A percentile compares a stretch with the other conserved stretches of the same genome.
These are phyloP conservation scores for Wallacemonas collosoma DNA, from an alignment of 208 protist genomes.

Conservation along the genomic window DNA sequence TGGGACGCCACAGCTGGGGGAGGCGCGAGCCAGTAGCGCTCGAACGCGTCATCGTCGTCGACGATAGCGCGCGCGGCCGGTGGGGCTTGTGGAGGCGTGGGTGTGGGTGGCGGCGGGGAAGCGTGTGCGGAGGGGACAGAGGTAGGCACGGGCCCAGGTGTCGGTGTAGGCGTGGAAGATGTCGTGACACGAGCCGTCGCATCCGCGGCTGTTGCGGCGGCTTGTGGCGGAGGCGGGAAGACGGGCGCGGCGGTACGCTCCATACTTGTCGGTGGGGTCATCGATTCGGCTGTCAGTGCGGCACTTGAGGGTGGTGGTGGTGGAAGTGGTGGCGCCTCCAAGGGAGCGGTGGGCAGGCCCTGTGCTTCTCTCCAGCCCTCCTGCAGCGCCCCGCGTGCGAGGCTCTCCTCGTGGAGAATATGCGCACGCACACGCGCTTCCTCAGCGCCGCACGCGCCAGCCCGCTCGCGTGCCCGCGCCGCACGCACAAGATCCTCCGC, in stretches of 20 bases:
- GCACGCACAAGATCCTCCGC: background rate
- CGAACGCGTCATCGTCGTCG: slow-evolving; percentile 12
- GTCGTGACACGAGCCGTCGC: too few species aligned
- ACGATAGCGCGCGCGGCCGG: background rate
- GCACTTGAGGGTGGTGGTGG: background rate
- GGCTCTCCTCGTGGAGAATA: slow-evolving; percentile 33
- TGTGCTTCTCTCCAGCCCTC: slow-evolving; percentile 14
- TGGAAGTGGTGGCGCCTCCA: background rate
- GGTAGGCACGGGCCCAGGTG: background rate
- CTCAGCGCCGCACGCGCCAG: slow-evolving; percentile 14
- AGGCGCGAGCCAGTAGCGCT: slow-evolving; percentile 2
- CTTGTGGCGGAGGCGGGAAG: background rate
- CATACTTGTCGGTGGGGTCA: background rate
- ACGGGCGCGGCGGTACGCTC: background rate
- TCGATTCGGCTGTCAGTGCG: background rate
- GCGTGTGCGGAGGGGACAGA: background rate
- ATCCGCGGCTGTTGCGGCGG: too few species aligned
- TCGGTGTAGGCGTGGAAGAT: too few species aligned
- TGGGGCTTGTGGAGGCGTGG: background rate
- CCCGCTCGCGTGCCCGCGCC: background rate
- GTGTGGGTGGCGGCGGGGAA: background rate
- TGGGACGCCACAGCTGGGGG: slow-evolving; percentile 1
- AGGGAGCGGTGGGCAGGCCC: background rate
- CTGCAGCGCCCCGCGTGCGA: slow-evolving; percentile 19
- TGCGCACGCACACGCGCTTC: slow-evolving; percentile 21